Evolutionary conservation across 805 yeast species (phyloP).

Genomic region (Pichia sporocuriosa): DNA sequence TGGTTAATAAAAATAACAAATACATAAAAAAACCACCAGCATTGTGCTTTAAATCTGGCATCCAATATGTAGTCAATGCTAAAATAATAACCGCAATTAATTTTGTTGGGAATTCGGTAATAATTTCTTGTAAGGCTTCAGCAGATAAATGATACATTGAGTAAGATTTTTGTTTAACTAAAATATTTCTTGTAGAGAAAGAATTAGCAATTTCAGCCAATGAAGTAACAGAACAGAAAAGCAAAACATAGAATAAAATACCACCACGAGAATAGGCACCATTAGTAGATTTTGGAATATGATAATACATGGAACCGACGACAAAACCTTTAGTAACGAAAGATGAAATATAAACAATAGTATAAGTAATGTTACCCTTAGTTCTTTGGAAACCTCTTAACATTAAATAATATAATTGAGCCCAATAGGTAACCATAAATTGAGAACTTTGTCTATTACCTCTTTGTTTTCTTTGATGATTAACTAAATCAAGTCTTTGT

Average conservation of each 20-base stretch:
- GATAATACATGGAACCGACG: constrained; percentile 43
- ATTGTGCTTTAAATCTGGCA: constrained; percentile 43
- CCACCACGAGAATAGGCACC: constrained; percentile 49
- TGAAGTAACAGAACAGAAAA: constrained; percentile 54
- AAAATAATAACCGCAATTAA: constrained; percentile 42
- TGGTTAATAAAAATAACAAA: constrained; percentile 35
- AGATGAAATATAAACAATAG: constrained; percentile 42
- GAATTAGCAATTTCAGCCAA: constrained; percentile 55
- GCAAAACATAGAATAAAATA: constrained; percentile 50
- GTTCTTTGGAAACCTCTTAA: constrained; percentile 48
- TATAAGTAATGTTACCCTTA: constrained; percentile 50
- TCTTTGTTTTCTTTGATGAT: constrained; percentile 33
- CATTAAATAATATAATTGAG: constrained; percentile 47
- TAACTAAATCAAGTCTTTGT: constrained; percentile 26
- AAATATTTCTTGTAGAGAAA: constrained; percentile 54
- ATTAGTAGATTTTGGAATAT: constrained; percentile 13
- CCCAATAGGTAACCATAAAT: constrained; percentile 36
- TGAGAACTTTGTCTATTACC: constrained; percentile 34
- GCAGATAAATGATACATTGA: constrained; percentile 63
- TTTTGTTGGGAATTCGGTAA: constrained; percentile 54
- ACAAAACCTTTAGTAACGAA: constrained; percentile 50
- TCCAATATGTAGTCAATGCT: constrained; percentile 42
- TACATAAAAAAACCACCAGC: constrained; percentile 55
- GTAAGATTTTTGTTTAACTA: constrained; percentile 57
- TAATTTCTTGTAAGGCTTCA: constrained; percentile 49